phyloP scores from a whole-genome alignment of 768 basidiomycete species.

The Tephrocybe sp. region DNA sequence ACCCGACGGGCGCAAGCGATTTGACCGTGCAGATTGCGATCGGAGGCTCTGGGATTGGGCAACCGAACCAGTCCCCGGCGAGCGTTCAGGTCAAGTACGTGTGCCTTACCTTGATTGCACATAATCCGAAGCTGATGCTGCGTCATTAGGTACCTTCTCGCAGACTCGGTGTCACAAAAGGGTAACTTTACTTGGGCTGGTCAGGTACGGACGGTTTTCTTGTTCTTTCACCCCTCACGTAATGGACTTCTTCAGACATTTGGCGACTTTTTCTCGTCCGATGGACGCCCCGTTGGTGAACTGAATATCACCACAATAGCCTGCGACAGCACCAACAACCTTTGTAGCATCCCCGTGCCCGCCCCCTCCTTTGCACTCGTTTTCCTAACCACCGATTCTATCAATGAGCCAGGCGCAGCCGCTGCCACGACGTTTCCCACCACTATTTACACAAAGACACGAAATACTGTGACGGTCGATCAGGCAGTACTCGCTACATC shows the following conservation, averaged over 20 bases:
- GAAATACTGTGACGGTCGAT: conserved; percentile 55
- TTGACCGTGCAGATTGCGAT: conserved; percentile 52
- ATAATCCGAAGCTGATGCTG: neutral
- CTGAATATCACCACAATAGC: conserved; percentile 41
- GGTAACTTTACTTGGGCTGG: conserved; percentile 64
- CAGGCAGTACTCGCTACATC: conserved; percentile 57
- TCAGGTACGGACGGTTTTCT: conserved; percentile 34
- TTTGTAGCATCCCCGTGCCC: neutral
- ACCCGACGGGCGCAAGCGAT: conserved; percentile 53
- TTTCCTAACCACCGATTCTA: conserved; percentile 30
- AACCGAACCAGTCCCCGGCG: conserved; percentile 30
- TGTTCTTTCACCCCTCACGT: too few species aligned
- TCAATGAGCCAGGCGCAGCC: conserved; percentile 31
- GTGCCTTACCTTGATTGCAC: neutral
- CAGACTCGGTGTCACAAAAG: conserved; percentile 50
- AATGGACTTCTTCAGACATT: conserved; percentile 46
- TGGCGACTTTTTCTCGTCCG: conserved; percentile 58
- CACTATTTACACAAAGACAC: conserved; percentile 48
- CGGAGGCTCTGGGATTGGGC: conserved; percentile 25
- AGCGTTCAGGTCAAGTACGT: conserved; percentile 55
- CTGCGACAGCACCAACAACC: neutral
- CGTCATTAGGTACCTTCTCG: conserved; percentile 47
- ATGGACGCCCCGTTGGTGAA: conserved; percentile 63
- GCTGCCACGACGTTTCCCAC: conserved; percentile 37
- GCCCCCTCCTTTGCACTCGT: neutral